phyloP scores from a whole-genome alignment of 768 basidiomycete genomes.

The Trametes cingulata region DNA sequence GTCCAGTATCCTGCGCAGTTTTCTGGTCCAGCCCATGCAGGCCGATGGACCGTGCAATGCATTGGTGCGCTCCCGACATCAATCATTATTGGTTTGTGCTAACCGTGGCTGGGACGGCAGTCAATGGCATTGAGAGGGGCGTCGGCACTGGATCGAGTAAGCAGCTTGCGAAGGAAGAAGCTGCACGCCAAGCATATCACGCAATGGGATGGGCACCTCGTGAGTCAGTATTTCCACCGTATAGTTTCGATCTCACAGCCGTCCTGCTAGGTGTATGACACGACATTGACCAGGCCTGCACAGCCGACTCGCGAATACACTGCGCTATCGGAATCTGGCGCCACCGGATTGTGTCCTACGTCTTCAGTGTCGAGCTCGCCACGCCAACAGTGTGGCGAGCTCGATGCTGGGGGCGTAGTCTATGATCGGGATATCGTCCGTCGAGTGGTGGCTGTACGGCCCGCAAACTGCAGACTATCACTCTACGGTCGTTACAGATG shows the following conservation, averaged over 20 bases:
- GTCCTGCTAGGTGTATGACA: constrained; percentile 2
- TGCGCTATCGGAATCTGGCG: background rate
- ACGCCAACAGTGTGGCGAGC: background rate
- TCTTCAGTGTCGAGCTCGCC: background rate
- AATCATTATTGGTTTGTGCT: background rate
- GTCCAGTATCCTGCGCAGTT: constrained; percentile 64
- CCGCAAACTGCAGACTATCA: background rate
- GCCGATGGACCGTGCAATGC: constrained; percentile 66
- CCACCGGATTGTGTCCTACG: background rate
- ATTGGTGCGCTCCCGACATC: constrained; percentile 51
- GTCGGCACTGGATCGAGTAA: constrained; percentile 66
- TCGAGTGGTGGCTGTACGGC: constrained; percentile 1
- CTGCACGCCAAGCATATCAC: constrained; percentile 69
- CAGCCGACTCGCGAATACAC: background rate
- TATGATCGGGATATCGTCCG: background rate
- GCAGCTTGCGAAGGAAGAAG: constrained; percentile 77
- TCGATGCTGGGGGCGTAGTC: background rate
- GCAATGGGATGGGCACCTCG: constrained; percentile 73
- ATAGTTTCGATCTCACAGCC: too few relatives aligned
- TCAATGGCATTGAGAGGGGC: constrained; percentile 71
- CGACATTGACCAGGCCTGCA: background rate
- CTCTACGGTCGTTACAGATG: constrained; percentile 7
- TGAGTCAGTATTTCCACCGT: constrained; percentile 11
- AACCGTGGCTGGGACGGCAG: constrained; percentile 35
- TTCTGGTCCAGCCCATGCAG: constrained; percentile 66